Percentiles rank a stretch among this genome's conserved stretches.
Conservation (phyloP, 169 alveolate species). For the Eimeria falciformis region DNA sequence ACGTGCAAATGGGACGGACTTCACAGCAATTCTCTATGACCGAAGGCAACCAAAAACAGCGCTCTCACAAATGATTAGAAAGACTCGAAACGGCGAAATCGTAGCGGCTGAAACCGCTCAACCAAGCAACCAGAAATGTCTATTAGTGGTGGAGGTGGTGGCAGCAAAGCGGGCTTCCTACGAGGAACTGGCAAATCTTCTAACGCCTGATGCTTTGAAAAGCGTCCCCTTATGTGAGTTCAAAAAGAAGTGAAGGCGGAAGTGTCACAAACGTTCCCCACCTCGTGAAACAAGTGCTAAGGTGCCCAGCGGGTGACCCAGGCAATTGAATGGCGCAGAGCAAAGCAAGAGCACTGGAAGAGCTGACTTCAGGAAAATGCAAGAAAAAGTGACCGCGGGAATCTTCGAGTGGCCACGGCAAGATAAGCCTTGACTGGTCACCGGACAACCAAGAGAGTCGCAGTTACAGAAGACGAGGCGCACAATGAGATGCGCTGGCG, state of each 20-base stretch:
- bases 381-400: constrained; percentile 14
- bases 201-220: background rate
- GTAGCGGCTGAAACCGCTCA: background rate
- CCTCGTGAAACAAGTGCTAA: constrained; percentile 28
- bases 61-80: background rate
- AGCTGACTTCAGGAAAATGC: background rate
- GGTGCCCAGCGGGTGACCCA: constrained; percentile 61
- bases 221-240: background rate
- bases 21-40: background rate
- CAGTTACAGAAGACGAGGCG: constrained; percentile 49
- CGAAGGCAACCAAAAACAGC: background rate
- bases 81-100: too few relatives aligned
- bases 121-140: background rate
- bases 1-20: background rate
- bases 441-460: constrained; percentile 66
- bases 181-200: background rate
- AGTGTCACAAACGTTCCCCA: constrained; percentile 51
- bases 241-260: background rate
- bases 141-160: background rate
- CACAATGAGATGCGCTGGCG: constrained; percentile 48
- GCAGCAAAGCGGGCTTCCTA: background rate
- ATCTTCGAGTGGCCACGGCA: constrained; percentile 11
- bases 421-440: constrained; percentile 37
- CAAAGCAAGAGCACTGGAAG: background rate
- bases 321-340: background rate